phyloP scores from a whole-genome alignment of 345 rosid species.

The Balakata baccata region DNA sequence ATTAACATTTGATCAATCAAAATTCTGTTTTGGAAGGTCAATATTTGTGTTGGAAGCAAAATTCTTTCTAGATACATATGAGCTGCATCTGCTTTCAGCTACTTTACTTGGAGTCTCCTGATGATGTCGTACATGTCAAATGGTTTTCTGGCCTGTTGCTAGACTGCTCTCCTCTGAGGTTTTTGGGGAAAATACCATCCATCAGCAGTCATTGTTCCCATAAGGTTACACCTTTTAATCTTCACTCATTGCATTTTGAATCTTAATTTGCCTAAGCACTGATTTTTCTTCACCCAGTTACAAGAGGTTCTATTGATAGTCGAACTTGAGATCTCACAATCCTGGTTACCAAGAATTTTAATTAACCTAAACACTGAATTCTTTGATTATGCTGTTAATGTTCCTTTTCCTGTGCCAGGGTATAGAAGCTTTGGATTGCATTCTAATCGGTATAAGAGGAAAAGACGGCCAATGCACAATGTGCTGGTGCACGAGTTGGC shows the following conservation, averaged over 20 bases:
- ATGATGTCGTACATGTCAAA: not conserved
- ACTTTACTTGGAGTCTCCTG: not conserved
- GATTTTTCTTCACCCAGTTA: no score
- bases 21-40: not conserved
- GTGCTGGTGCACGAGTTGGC: no score
- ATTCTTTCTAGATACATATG: not conserved
- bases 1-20: not conserved
- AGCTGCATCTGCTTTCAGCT: not conserved
- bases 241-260: not conserved
- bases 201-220: not conserved
- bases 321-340: no score
- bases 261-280: not conserved
- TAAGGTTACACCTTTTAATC: not conserved
- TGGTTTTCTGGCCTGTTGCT: no score
- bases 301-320: no score
- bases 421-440: not conserved
- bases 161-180: not conserved
- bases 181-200: not conserved
- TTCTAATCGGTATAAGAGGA: not conserved
- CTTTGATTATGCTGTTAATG: not conserved
- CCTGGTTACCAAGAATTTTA: no score
- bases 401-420: not conserved
- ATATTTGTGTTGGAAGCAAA: constrained; percentile 3
- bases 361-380: not conserved
- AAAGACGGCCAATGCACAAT: not conserved